Base-by-base conservation (phyloP, 129 eudicot species). In the Artemisia annua region DNA sequence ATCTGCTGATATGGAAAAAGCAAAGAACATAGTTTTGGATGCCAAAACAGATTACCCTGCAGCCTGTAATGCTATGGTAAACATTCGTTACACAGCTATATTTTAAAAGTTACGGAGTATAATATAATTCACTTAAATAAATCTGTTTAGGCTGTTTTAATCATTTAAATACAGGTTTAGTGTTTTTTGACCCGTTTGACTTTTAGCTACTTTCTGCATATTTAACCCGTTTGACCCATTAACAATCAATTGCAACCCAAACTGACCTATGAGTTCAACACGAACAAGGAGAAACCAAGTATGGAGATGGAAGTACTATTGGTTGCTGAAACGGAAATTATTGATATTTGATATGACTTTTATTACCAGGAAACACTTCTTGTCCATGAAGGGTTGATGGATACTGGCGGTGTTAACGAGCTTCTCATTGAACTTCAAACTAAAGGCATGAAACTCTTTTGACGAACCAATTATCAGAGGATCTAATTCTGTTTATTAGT, bases 11-110 rank as follows among this genome's bases (percentile, higher is more conserved):
- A 75, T 81, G 91, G 96, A 86, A 70, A 95, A 86, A 89, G 97
- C 97, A 48, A 95, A 90, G 78, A 85, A 81, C 67, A 86, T 95
- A 71, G 94, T 95, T 78, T 55, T 88, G 80, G 99, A 95, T 78
- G 89, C 99, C 43, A 95, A 95, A 86, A 84, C 89, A 3, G 99
- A 95, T 83, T 95, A 95, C 61, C 99, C 99, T 24, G 99, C 99
- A 44, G 97, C 97, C 66, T 95, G 99, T 77, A 95, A 95, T 80
- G 99, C 99, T 16, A 95, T 95, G 99, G 99, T 95, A 66, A 58
- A 49, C 52, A 67, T 67, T 4, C 10, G 14, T 48, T 15, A 39
- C 46, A 39, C 46, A 39, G 46, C 46, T 39, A 39, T 39, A 39
- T 39, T 7, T 39, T 8, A 7, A 8, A 39, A 39, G 46, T 39